These are phyloP conservation scores for Lojkania enalia DNA, from an alignment of 2,329 filamentous ascomycete genomes.

Conservation along the genomic window DNA sequence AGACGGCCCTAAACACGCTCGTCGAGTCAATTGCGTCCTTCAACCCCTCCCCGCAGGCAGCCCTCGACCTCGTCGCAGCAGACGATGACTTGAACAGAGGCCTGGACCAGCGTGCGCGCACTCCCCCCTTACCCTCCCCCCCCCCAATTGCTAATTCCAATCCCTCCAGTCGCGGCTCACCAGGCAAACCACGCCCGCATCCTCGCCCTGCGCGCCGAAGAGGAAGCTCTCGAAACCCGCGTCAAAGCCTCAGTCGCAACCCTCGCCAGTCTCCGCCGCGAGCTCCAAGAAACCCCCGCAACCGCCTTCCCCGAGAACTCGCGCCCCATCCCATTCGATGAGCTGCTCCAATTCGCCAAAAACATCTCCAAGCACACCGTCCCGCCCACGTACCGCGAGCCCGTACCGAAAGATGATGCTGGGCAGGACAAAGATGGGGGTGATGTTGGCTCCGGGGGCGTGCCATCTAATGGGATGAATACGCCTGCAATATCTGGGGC, in stretches of 20 bases:
- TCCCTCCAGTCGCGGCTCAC: constrained; percentile 66
- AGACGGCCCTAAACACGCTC: constrained; percentile 62
- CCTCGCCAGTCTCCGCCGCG: constrained; percentile 73
- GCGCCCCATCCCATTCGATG: constrained; percentile 64
- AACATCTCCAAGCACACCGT: constrained; percentile 80
- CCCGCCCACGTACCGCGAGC: constrained; percentile 60
- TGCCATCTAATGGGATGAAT: constrained; percentile 33
- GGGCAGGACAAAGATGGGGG: constrained; percentile 11
- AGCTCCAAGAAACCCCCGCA: constrained; percentile 61
- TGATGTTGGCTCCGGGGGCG: constrained; percentile 23
- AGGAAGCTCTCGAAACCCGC: constrained; percentile 67
- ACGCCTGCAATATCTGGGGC: constrained; percentile 32
- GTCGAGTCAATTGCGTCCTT: constrained; percentile 82
- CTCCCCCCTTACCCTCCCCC: not conserved
- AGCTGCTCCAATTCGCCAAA: constrained; percentile 76
- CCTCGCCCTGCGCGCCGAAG: constrained; percentile 67
- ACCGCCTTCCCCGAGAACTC: constrained; percentile 46
- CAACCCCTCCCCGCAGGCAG: constrained; percentile 70
- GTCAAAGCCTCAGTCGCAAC: constrained; percentile 70
- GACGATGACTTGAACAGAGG: constrained; percentile 69
- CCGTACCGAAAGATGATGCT: constrained; percentile 20
- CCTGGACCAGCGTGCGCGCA: constrained; percentile 62
- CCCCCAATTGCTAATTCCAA: not conserved
- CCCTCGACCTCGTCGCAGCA: constrained; percentile 69
- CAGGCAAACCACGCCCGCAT: constrained; percentile 75